Base-by-base conservation (phyloP, 208 protist species). In the Strigomonas galati region DNA sequence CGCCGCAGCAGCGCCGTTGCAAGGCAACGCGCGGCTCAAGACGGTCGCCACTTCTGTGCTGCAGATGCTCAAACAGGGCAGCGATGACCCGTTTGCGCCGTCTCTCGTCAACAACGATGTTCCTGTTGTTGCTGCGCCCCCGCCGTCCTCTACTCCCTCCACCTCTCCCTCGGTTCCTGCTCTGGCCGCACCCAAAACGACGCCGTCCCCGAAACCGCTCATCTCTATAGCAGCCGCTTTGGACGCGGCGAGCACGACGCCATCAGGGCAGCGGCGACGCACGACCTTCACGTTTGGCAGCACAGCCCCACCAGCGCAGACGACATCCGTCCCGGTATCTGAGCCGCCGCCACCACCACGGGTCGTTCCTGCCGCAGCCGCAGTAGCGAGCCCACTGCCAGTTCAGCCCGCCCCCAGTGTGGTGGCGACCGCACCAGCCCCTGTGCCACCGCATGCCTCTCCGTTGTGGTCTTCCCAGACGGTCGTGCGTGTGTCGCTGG, bases 201-300 rank as follows among this genome's bases (percentile, higher is more conserved):
- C 23, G 17, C 48, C 55, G 2, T 53, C 17, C 49, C 2, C 56
- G 12, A 46, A 37, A 2, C 52, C 62, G n/a, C 7, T 43, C 17
- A 23, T 26, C 46, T 32, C 63, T 6, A 7, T 60, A 10, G 9
- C 37, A 1, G 32, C 28, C 31, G 21, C 26, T 21, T 4, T 55
- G 49, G 24, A 19, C 32, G 37, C n/a, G n/a, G 43, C 65, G 5
- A 14, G 46, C 40, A 37, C 62, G 15, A 35, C 32, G 2, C 21
- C 23, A 7, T 4, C 60, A 15, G 53, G 40, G 21, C 52, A 53
- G 23, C 46, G 65, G 23, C 69, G 75, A 10, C 69, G 76, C 27
- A 81, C 76, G 1, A 69, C 73, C 17, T 81, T 81, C 51, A 75
- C 71, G 10, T 37, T 81, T 15, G 53, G 65, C n/a, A 21, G 53